Evolutionary conservation across 768 basidiomycete species (phyloP).

Genomic region (Russula brevipes): DNA sequence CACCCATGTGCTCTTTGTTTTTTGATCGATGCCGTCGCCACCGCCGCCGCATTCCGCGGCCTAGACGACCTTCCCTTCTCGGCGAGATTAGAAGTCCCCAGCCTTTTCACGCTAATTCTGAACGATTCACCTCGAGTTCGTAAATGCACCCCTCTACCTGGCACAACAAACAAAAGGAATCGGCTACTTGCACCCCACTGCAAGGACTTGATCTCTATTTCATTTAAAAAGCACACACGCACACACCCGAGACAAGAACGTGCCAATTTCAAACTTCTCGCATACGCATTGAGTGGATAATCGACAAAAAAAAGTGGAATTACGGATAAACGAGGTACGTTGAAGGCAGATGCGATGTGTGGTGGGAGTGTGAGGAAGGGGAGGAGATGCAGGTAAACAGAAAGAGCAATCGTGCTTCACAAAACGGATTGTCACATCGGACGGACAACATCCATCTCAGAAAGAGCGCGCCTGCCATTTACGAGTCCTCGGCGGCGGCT

Average conservation of each 20-base stretch:
- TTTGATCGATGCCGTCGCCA: conserved; percentile 12
- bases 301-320: conserved; percentile 21
- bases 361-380: conserved; percentile 12
- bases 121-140: not conserved
- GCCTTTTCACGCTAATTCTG: too few relatives aligned
- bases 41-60: conserved; percentile 17
- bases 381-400: conserved; percentile 16
- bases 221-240: not conserved
- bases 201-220: conserved; percentile 3
- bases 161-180: conserved; percentile 1
- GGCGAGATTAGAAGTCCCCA: not conserved
- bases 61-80: not conserved
- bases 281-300: conserved; percentile 5
- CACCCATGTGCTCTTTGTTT: not conserved
- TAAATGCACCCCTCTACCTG: not conserved
- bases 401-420: conserved; percentile 19
- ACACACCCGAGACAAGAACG: conserved; percentile 1
- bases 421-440: conserved; percentile 7
- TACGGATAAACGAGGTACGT: conserved; percentile 17
- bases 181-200: not conserved
- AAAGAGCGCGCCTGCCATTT: conserved; percentile 16
- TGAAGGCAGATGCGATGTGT: conserved; percentile 13
- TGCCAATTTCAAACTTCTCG: conserved; percentile 20
- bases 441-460: conserved; percentile 13
- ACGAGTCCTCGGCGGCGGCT: conserved; percentile 62